phyloP scores from a whole-genome alignment of 352 stramenopile species.

The Phytopythium litorale region DNA sequence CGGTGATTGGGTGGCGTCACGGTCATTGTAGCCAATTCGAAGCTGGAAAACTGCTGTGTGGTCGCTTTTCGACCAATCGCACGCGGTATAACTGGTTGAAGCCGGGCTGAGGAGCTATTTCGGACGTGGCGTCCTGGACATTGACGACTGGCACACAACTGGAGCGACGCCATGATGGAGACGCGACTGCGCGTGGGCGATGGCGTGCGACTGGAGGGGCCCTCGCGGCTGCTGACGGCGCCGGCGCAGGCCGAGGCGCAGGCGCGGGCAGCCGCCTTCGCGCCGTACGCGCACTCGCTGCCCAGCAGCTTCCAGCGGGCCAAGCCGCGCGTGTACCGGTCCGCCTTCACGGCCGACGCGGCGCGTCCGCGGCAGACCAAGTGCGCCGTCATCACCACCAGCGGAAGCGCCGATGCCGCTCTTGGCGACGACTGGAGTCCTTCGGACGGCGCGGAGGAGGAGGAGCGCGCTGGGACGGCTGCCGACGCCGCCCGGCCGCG shows the following conservation, averaged over 20 bases:
- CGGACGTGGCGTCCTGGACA: too few relatives aligned
- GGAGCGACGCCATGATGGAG: not conserved
- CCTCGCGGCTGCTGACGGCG: not conserved
- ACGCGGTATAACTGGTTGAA: conserved; percentile 1
- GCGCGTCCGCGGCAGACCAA: conserved; percentile 23
- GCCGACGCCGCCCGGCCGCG: not conserved
- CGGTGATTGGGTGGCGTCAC: conserved; percentile 5
- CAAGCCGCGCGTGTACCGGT: conserved; percentile 53
- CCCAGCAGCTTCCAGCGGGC: conserved; percentile 57
- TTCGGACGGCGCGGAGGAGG: not conserved
- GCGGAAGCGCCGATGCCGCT: conserved; percentile 1
- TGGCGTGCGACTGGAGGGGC: not conserved
- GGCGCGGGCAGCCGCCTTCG: conserved; percentile 8
- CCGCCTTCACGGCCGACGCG: conserved; percentile 21
- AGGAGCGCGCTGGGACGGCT: not conserved
- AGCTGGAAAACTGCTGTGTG: too few relatives aligned
- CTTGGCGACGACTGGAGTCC: conserved; percentile 4
- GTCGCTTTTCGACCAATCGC: not conserved
- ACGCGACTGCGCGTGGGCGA: not conserved
- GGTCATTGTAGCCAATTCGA: too few relatives aligned
- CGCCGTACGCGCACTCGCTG: conserved; percentile 39
- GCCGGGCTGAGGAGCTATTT: not conserved
- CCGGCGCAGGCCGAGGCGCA: too few relatives aligned
- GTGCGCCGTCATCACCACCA: conserved; percentile 40
- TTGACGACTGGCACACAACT: too few relatives aligned